phyloP scores from a whole-genome alignment of 2,329 filamentous ascomycete species.

The Juglanconis oblonga region DNA sequence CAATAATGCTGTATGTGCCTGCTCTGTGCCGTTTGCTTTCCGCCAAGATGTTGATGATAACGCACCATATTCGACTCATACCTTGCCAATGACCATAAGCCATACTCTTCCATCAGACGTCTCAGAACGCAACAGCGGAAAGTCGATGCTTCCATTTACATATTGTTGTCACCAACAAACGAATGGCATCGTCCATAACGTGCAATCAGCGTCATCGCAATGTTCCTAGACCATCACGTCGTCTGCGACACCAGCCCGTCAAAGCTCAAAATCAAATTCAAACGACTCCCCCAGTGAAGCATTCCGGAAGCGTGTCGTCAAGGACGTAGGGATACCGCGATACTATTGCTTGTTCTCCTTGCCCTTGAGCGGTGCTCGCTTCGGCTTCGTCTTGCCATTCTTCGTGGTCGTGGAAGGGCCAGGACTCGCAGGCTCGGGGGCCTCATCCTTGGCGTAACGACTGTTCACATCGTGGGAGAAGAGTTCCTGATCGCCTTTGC shows the following conservation, averaged over 20 bases:
- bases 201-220: background rate
- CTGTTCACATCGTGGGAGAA: slow-evolving; percentile 62
- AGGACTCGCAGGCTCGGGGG: slow-evolving; percentile 18
- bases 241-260: background rate
- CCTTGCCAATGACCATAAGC: background rate
- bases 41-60: background rate
- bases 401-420: slow-evolving; percentile 24
- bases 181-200: background rate
- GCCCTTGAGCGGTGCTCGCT: slow-evolving; percentile 9
- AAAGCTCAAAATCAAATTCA: slow-evolving; percentile 18
- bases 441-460: slow-evolving; percentile 44
- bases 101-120: background rate
- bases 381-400: slow-evolving; percentile 9
- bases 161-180: background rate
- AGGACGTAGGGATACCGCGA: slow-evolving; percentile 7
- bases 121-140: background rate
- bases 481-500: slow-evolving; percentile 77
- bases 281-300: slow-evolving; percentile 16
- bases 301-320: slow-evolving; percentile 10
- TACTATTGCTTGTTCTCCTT: slow-evolving; percentile 19
- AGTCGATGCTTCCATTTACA: background rate
- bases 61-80: background rate
- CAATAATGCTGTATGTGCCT: background rate
- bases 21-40: background rate
- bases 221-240: background rate